Conservation (phyloP, 1,284 basidiomycete species). For the Irpex rosettiformis region DNA sequence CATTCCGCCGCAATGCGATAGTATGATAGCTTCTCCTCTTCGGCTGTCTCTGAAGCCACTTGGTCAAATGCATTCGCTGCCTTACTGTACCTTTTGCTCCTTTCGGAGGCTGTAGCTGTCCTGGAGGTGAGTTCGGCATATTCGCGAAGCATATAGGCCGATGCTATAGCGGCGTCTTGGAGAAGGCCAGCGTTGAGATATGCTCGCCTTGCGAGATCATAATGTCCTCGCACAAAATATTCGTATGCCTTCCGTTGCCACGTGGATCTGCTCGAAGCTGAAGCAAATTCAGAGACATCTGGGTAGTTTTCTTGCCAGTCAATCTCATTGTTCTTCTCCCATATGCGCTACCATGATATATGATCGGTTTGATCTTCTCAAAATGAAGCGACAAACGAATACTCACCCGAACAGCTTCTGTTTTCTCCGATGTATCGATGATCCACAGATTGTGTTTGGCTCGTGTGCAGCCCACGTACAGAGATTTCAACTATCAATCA, state of each 20-base stretch:
- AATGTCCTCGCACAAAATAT: constrained; percentile 55
- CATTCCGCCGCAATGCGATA: constrained; percentile 49
- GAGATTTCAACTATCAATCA: constrained; percentile 48
- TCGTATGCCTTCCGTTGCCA: constrained; percentile 52
- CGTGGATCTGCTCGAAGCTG: constrained; percentile 43
- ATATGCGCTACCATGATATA: constrained; percentile 34
- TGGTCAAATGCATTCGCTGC: constrained; percentile 48
- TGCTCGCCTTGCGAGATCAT: constrained; percentile 56
- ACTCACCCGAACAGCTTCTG: constrained; percentile 55
- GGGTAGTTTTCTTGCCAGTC: constrained; percentile 37
- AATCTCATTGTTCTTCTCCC: constrained; percentile 40
- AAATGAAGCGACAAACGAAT: background rate
- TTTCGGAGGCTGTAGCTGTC: constrained; percentile 34
- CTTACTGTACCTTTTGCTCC: background rate
- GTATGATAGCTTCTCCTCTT: constrained; percentile 31
- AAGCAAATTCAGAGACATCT: constrained; percentile 44
- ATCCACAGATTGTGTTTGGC: constrained; percentile 68
- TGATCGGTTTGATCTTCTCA: background rate
- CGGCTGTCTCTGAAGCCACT: constrained; percentile 33
- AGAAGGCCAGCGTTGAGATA: constrained; percentile 48
- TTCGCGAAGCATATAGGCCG: constrained; percentile 44
- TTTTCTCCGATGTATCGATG: constrained; percentile 52
- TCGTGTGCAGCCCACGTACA: constrained; percentile 70
- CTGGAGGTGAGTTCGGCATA: constrained; percentile 26
- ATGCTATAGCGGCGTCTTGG: constrained; percentile 41